Conservation (phyloP, 352 stramenopile species). For the Pelagophyceae sp. region DNA sequence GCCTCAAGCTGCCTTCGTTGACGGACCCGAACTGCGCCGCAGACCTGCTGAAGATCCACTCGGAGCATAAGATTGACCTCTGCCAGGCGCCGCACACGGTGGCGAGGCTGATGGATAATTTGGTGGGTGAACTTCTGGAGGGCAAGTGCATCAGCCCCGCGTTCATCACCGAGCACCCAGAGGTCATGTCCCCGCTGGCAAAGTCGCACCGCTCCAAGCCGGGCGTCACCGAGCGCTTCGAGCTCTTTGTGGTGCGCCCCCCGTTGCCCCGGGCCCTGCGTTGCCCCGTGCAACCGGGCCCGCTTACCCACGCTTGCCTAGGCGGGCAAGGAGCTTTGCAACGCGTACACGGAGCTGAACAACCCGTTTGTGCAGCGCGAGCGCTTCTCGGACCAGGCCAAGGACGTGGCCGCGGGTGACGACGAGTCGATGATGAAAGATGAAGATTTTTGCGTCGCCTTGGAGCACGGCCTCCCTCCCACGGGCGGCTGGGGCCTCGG, state of each 20-base stretch:
- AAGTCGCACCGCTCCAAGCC: conserved; percentile 83
- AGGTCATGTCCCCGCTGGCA: conserved; percentile 90
- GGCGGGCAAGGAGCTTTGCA: conserved; percentile 81
- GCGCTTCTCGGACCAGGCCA: conserved; percentile 84
- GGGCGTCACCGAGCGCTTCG: conserved; percentile 91
- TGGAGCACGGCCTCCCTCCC: conserved; percentile 93
- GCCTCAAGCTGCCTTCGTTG: conserved; percentile 59
- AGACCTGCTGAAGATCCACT: conserved; percentile 70
- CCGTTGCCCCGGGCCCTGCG: conserved; percentile 20
- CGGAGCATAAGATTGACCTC: conserved; percentile 50
- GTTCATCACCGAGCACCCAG: conserved; percentile 95
- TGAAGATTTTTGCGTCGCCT: conserved; percentile 90
- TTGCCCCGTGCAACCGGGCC: conserved; percentile 14
- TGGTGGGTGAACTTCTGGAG: conserved; percentile 95
- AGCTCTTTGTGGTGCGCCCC: conserved; percentile 97
- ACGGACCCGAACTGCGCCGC: conserved; percentile 41
- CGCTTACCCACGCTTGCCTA: too few species aligned
- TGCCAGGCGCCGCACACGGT: conserved; percentile 84
- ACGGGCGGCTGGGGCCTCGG: conserved; percentile 93
- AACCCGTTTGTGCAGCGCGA: conserved; percentile 90
- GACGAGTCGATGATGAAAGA: conserved; percentile 86
- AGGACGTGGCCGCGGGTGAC: conserved; percentile 57
- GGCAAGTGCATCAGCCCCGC: conserved; percentile 81
- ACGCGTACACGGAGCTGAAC: conserved; percentile 98
- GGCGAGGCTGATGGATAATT: conserved; percentile 87